Evolutionary conservation across 441 rosid genomes (phyloP).

Genomic region (Omphalea diandra): DNA sequence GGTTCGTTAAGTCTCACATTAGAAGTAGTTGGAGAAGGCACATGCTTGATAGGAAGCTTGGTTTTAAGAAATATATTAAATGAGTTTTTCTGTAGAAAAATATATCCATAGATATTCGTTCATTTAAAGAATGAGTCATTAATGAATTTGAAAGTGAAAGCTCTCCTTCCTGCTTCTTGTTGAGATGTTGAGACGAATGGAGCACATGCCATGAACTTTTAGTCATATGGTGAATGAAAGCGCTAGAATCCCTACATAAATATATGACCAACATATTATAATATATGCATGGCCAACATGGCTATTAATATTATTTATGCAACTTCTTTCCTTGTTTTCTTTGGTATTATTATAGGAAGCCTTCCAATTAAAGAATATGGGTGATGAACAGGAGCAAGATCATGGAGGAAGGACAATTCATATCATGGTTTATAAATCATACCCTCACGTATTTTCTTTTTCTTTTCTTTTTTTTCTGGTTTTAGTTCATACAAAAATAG

Average conservation of each 20-base stretch:
- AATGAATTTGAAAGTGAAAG: conserved; percentile 24
- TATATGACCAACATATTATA: background rate
- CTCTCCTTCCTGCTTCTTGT: conserved; percentile 27
- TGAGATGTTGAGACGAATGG: conserved; percentile 27
- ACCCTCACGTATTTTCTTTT: too few species aligned
- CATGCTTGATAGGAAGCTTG: conserved; percentile 3
- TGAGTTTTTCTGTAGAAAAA: too few species aligned
- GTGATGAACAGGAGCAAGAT: too few species aligned
- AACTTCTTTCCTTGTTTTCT: background rate
- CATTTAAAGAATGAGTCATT: background rate
- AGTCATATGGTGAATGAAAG: background rate
- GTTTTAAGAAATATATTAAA: background rate
- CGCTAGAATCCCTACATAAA: conserved; percentile 16
- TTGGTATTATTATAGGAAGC: background rate
- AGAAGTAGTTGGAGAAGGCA: conserved; percentile 2
- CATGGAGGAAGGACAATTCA: too few species aligned
- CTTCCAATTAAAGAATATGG: too few species aligned
- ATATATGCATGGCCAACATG: conserved; percentile 15
- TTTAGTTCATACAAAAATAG: too few species aligned
- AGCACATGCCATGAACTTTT: conserved; percentile 30
- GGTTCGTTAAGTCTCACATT: background rate
- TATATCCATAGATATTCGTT: background rate
- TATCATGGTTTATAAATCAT: too few species aligned
- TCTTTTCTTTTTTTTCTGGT: too few species aligned
- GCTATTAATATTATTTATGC: background rate